These are phyloP conservation scores for Penicillium sp. DNA, from an alignment of 2,329 filamentous ascomycete genomes.

Conservation along the genomic window DNA sequence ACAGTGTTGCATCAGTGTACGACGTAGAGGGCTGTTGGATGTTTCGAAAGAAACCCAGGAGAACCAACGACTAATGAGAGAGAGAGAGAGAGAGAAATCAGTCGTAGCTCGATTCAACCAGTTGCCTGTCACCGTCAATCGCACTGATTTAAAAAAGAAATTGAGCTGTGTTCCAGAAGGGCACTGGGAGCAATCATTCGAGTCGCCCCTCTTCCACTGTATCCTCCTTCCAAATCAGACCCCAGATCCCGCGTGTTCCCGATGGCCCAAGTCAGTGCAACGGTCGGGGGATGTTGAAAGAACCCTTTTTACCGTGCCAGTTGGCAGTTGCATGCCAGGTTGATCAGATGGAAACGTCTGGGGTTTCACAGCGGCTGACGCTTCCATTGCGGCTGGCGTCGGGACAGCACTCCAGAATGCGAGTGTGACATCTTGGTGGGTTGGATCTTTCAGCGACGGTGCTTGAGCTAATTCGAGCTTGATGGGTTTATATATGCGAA, in stretches of 20 bases:
- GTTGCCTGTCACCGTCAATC: neutral
- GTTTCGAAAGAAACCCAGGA: slow-evolving; percentile 4
- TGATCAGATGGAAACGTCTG: slow-evolving; percentile 41
- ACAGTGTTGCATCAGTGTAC: slow-evolving; percentile 33
- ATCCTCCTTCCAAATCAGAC: neutral
- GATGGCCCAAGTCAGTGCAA: slow-evolving; percentile 2
- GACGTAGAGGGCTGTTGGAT: slow-evolving; percentile 22
- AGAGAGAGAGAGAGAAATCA: neutral
- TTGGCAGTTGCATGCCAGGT: slow-evolving; percentile 34
- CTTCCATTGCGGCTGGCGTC: slow-evolving; percentile 38
- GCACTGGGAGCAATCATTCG: slow-evolving; percentile 9
- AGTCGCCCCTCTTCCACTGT: neutral
- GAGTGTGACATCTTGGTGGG: slow-evolving; percentile 29
- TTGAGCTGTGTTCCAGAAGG: slow-evolving; percentile 17
- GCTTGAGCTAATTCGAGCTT: slow-evolving; percentile 25
- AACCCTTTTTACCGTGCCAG: slow-evolving; percentile 21
- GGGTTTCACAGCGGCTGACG: slow-evolving; percentile 47
- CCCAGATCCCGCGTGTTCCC: neutral
- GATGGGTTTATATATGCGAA: slow-evolving; percentile 23
- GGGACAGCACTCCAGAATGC: slow-evolving; percentile 36
- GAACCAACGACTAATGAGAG: neutral
- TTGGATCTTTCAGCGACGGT: slow-evolving; percentile 14
- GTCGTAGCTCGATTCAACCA: neutral
- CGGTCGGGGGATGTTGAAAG: slow-evolving; percentile 2
- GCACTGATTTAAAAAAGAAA: neutral